Evolutionary conservation across 129 eudicot genomes (phyloP).

Genomic region (Chrysanthemum makinoi): DNA sequence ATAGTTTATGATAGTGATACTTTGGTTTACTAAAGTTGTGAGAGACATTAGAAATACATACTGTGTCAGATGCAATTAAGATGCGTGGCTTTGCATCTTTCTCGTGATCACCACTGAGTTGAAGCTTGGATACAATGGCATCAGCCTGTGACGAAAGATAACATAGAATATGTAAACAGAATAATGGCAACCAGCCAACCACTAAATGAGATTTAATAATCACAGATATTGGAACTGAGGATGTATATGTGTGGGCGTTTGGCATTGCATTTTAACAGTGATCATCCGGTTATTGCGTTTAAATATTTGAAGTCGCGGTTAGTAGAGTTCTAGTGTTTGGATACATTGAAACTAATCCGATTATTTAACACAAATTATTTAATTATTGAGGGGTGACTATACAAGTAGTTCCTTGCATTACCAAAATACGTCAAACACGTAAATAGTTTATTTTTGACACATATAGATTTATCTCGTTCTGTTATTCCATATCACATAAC

Average conservation of each 20-base stretch:
- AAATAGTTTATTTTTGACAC: not conserved
- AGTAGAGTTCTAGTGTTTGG: too few species aligned
- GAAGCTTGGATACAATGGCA: constrained; percentile 67
- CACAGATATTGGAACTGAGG: not conserved
- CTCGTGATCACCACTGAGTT: constrained; percentile 38
- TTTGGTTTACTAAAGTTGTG: not conserved
- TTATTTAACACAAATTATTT: too few species aligned
- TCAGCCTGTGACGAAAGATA: constrained; percentile 56
- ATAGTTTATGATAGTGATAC: too few species aligned
- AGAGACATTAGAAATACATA: constrained; percentile 32
- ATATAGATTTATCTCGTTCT: too few species aligned
- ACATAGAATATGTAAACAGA: not conserved
- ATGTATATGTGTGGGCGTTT: not conserved
- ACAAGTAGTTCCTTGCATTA: not conserved
- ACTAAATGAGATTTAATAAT: not conserved
- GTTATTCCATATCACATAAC: not conserved
- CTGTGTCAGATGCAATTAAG: constrained; percentile 72
- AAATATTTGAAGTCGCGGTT: too few species aligned
- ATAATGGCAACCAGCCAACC: not conserved
- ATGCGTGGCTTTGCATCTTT: constrained; percentile 52
- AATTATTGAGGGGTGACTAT: not conserved
- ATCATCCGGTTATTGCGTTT: not conserved
- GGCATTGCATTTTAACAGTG: not conserved
- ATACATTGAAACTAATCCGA: too few species aligned
- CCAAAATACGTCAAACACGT: not conserved